Conservation (phyloP, 1,284 basidiomycete genomes). For the Mycosarcoma maydis region DNA sequence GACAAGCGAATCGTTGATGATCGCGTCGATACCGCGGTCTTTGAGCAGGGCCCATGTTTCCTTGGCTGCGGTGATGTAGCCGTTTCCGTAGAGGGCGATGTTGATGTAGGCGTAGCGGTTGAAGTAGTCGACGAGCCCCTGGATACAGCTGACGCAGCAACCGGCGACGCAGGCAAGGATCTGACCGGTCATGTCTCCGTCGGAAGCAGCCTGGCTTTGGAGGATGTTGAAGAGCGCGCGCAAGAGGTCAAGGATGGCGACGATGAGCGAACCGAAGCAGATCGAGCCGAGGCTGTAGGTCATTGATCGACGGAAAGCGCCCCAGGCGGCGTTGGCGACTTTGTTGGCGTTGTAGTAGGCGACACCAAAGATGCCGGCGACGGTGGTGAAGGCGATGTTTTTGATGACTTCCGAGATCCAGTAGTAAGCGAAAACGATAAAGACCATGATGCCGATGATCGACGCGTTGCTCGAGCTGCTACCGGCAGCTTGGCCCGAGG, state of each 20-base stretch:
- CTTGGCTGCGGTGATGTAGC: conserved; percentile 84
- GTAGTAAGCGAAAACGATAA: conserved; percentile 55
- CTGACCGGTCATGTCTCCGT: conserved; percentile 79
- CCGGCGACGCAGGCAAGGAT: conserved; percentile 81
- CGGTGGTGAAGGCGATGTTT: conserved; percentile 59
- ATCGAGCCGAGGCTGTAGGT: conserved; percentile 87
- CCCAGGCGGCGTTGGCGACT: conserved; percentile 73
- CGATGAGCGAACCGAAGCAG: conserved; percentile 87
- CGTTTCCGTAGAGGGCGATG: conserved; percentile 88
- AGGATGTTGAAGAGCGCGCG: conserved; percentile 75
- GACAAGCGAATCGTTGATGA: conserved; percentile 86
- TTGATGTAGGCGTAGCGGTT: conserved; percentile 73
- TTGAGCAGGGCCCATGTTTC: conserved; percentile 88
- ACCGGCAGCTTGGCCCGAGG: conserved; percentile 36
- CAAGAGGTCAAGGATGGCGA: conserved; percentile 83
- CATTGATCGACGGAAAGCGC: conserved; percentile 80
- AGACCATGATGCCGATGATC: conserved; percentile 60
- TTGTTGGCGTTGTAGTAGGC: conserved; percentile 67
- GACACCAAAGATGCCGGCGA: conserved; percentile 57
- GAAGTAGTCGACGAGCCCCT: conserved; percentile 71
- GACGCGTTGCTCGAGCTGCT: conserved; percentile 40
- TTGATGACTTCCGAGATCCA: conserved; percentile 61
- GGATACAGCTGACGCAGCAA: conserved; percentile 72
- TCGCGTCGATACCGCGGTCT: conserved; percentile 80
- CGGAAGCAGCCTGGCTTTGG: conserved; percentile 75